Conservation (phyloP, 768 basidiomycete genomes). For the Lactarius sp. region DNA sequence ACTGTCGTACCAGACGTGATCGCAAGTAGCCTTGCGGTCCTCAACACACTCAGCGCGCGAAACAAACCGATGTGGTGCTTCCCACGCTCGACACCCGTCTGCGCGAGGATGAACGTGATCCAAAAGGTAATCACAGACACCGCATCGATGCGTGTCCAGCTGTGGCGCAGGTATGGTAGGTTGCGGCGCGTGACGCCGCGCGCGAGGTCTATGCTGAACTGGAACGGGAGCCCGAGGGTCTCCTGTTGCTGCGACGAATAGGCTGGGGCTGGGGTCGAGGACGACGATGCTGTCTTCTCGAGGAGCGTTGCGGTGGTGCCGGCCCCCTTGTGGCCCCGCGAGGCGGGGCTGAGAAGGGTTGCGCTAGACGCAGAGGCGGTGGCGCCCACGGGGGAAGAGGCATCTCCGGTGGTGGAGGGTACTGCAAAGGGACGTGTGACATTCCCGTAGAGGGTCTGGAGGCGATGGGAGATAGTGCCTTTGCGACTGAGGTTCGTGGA, state of each 20-base stretch:
- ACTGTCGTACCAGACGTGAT: constrained; percentile 92
- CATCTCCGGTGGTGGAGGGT: constrained; percentile 22
- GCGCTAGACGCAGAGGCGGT: constrained; percentile 21
- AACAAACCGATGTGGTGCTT: constrained; percentile 78
- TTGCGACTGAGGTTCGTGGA: constrained; percentile 41
- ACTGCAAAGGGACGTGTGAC: constrained; percentile 54
- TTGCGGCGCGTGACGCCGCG: constrained; percentile 57
- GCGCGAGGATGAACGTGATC: constrained; percentile 71
- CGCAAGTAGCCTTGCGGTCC: constrained; percentile 76
- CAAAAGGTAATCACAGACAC: constrained; percentile 85
- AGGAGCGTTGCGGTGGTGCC: constrained; percentile 10
- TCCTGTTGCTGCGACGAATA: neutral
- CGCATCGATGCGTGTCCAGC: constrained; percentile 88
- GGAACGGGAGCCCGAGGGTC: constrained; percentile 48
- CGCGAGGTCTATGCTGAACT: constrained; percentile 50
- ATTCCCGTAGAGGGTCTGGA: constrained; percentile 43
- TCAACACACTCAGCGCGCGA: constrained; percentile 79
- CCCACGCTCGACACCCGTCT: constrained; percentile 62
- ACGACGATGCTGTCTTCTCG: constrained; percentile 5
- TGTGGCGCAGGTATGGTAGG: constrained; percentile 86
- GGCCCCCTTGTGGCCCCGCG: neutral
- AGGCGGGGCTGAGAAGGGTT: constrained; percentile 11
- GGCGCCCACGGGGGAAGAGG: constrained; percentile 10
- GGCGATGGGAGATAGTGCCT: constrained; percentile 42
- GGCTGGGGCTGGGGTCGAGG: neutral